Base-by-base conservation (phyloP, 441 rosid genomes). In the Pelargonium myrrhifolium region DNA sequence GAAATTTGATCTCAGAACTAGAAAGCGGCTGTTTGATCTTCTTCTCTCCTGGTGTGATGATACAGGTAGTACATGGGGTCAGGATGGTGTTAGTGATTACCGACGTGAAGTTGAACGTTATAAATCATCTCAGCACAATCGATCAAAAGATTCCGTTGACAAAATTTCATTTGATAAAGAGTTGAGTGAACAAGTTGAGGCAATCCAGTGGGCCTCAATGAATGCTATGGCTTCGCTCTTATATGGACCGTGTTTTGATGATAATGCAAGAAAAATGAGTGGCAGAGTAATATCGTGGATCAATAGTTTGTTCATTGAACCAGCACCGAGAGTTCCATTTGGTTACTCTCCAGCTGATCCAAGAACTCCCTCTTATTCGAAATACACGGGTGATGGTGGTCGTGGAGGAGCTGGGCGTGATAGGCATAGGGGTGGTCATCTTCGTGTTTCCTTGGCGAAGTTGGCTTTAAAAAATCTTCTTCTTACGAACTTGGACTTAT, bases 51-150 rank as follows among this genome's bases (percentile, higher is more conserved):
- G 98, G 98, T 86, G 87, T 68, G 99, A 95, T 77, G 97, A 92
- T 67, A 74, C 85, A 28, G 96, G 95, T 67, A 83, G 82, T 71
- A 74, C 90, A 43, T 92, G 98, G 99, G 96, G 96, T 65, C 98
- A 85, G 83, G 98, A 95, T 71, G 84, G 84, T 74, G 87, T 79
- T 68, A 86, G 82, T 82, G 99, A 95, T 76, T 89, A 95, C 73
- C 96, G 98, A 39, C 98, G 99, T 79, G 99, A 92, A 73, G 98
- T 95, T 72, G 99, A 95, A 79, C 96, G 97, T 12, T 95, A 95
- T 71, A 95, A 95, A 80, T 73, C 96, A 75, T 95, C 98, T 1
- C 99, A 89, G 78, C 99, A 92, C 74, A 83, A 71, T 78, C 86
- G 99, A 51, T 95, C 98, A 45, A 95, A 95, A 88, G 99, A 95